phyloP scores from a whole-genome alignment of 768 basidiomycete genomes.

The Tylopilus rubrobrunneus region DNA sequence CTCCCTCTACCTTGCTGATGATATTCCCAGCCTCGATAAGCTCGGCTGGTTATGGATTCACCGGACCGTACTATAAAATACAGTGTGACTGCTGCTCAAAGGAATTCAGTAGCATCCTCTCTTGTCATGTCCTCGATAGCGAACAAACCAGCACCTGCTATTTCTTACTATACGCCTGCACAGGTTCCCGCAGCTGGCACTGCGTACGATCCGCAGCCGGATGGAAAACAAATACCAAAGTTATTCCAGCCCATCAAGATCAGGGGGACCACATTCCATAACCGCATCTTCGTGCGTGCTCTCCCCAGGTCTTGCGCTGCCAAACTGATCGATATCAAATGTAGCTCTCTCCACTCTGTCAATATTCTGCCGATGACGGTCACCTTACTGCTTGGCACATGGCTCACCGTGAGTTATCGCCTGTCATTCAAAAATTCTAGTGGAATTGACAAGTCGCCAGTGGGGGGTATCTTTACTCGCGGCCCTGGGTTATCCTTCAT shows the following conservation, averaged over 20 bases:
- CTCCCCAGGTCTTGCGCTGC: neutral
- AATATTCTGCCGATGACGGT: constrained; percentile 58
- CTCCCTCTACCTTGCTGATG: too few species aligned
- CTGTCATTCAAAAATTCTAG: neutral
- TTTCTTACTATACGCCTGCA: constrained; percentile 45
- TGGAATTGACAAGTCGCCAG: constrained; percentile 22
- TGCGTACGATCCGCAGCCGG: constrained; percentile 39
- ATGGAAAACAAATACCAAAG: constrained; percentile 37
- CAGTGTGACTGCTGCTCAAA: neutral
- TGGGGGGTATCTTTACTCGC: constrained; percentile 41
- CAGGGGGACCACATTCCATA: constrained; percentile 49
- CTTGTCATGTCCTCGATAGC: constrained; percentile 9
- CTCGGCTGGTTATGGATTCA: neutral
- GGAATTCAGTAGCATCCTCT: too few species aligned
- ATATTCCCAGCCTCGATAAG: too few species aligned
- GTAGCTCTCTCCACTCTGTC: constrained; percentile 54
- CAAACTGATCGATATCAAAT: neutral
- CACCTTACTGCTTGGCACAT: constrained; percentile 52
- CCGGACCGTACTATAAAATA: constrained; percentile 2
- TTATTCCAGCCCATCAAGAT: constrained; percentile 57
- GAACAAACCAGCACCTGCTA: constrained; percentile 40
- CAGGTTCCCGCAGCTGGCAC: constrained; percentile 44
- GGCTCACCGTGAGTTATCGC: constrained; percentile 37
- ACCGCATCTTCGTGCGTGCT: constrained; percentile 48
- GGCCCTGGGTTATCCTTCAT: constrained; percentile 55